A percentile compares a stretch with the other conserved stretches of the same genome.
phyloP scores from a whole-genome alignment of 306 rosid species.

The Luffa acutangula region DNA sequence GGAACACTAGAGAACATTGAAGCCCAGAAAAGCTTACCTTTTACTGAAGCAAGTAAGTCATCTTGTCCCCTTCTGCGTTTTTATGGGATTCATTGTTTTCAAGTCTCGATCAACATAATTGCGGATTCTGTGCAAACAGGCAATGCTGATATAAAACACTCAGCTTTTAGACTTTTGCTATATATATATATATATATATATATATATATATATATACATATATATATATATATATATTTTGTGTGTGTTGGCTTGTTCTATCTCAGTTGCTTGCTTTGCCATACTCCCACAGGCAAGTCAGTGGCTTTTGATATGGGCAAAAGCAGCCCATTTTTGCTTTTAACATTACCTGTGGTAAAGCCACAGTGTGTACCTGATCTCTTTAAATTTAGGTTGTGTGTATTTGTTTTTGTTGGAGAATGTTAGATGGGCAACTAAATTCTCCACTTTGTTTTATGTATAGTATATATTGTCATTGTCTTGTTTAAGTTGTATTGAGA shows the following conservation, averaged over 20 bases:
- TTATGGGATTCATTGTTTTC: constrained; percentile 9
- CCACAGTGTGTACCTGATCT: not conserved
- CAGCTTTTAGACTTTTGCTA: constrained; percentile 4
- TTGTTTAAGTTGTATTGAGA: not conserved
- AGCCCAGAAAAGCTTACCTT: not conserved
- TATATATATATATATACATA: too few species aligned
- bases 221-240: too few species aligned
- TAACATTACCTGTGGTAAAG: not conserved
- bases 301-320: not conserved
- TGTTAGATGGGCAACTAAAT: not conserved
- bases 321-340: not conserved
- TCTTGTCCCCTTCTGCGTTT: not conserved
- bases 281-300: not conserved
- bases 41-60: not conserved
- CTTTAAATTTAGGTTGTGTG: not conserved
- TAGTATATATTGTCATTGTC: not conserved
- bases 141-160: not conserved
- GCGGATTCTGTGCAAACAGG: not conserved
- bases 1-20: constrained; percentile 6
- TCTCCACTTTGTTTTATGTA: not conserved
- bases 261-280: not conserved
- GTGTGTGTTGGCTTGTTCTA: not conserved
- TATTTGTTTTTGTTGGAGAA: not conserved
- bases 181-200: too few species aligned
- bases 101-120: constrained; percentile 5